phyloP scores from a whole-genome alignment of 2,329 filamentous ascomycete species.

The Diatrype stigma region DNA sequence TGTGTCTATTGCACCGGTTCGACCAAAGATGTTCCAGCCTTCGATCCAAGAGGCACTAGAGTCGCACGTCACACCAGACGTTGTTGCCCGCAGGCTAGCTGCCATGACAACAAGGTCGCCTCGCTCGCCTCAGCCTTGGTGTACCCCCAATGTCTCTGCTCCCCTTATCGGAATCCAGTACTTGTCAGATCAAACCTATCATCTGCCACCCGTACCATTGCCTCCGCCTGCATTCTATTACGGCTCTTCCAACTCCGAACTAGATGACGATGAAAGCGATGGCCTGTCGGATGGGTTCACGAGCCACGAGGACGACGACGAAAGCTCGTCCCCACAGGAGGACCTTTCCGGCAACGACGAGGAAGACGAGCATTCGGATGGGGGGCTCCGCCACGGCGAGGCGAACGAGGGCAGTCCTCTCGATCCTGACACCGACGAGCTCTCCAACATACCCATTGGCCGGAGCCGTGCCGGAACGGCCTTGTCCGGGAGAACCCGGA shows the following conservation, averaged over 20 bases:
- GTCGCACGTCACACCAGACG: constrained; percentile 32
- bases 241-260: constrained; percentile 38
- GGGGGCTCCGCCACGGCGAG: not conserved
- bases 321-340: constrained; percentile 77
- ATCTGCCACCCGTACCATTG: constrained; percentile 43
- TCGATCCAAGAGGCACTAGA: constrained; percentile 10
- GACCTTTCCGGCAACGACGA: constrained; percentile 78
- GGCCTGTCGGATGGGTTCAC: constrained; percentile 11
- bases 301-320: constrained; percentile 53
- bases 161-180: constrained; percentile 41
- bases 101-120: constrained; percentile 39
- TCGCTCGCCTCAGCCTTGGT: constrained; percentile 26
- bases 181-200: constrained; percentile 36
- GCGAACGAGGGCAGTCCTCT: not conserved
- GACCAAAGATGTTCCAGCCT: constrained; percentile 5
- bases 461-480: constrained; percentile 46
- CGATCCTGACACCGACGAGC: constrained; percentile 64
- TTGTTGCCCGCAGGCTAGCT: constrained; percentile 38
- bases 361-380: constrained; percentile 76
- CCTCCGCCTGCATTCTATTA: constrained; percentile 52
- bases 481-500: constrained; percentile 47
- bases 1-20: not conserved
- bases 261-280: constrained; percentile 17
- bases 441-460: constrained; percentile 33
- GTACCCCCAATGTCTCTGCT: not conserved